phyloP scores from a whole-genome alignment of 1,284 basidiomycete species.

The Ceratobasidium theobromae region DNA sequence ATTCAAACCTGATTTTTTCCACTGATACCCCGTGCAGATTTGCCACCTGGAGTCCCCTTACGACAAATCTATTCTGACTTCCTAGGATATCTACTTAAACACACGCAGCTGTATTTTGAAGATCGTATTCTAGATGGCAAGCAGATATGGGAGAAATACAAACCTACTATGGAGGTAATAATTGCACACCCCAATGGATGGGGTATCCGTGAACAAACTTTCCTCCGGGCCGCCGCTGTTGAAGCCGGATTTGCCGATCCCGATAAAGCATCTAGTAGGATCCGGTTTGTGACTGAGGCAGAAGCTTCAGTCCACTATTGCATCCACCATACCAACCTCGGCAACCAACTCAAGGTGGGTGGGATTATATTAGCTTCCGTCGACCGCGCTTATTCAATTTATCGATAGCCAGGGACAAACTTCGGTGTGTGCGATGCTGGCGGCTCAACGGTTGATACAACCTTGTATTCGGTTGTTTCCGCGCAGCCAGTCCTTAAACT shows the following conservation, averaged over 20 bases:
- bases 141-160: slow-evolving; percentile 5
- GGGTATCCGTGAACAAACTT: slow-evolving; percentile 29
- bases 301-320: slow-evolving; percentile 37
- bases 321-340: slow-evolving; percentile 13
- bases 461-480: slow-evolving; percentile 30
- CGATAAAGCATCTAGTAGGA: background rate
- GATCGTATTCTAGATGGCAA: slow-evolving; percentile 16
- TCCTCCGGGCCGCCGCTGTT: slow-evolving; percentile 32
- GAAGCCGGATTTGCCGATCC: background rate
- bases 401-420: slow-evolving; percentile 18
- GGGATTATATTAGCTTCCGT: background rate
- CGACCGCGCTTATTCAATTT: background rate
- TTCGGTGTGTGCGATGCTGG: slow-evolving; percentile 37
- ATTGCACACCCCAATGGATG: slow-evolving; percentile 33
- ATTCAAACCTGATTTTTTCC: background rate
- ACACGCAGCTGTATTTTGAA: slow-evolving; percentile 25
- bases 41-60: slow-evolving; percentile 14
- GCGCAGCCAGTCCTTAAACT: slow-evolving; percentile 29
- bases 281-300: slow-evolving; percentile 35
- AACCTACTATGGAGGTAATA: slow-evolving; percentile 12
- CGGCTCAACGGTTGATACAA: slow-evolving; percentile 37
- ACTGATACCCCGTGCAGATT: background rate
- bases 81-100: slow-evolving; percentile 27
- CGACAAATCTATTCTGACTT: slow-evolving; percentile 28
- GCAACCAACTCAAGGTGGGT: slow-evolving; percentile 16